Base-by-base conservation (phyloP, 805 yeast species). In the Aciculoconidium aculeatum region DNA sequence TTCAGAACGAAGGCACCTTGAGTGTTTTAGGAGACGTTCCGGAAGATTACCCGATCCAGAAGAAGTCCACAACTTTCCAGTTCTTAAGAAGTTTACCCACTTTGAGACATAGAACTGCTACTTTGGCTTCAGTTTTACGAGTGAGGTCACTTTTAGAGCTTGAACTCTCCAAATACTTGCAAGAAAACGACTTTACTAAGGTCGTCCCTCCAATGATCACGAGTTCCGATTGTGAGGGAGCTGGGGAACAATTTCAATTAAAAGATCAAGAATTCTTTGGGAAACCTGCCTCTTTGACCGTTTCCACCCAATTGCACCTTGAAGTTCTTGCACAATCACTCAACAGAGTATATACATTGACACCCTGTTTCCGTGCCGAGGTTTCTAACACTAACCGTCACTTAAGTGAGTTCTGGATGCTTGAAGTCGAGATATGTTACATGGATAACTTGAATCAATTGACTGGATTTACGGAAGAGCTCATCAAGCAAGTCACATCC, bases 351-450 rank as follows among this genome's bases (percentile, higher is more conserved):
- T 92, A 95, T 92, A 77, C 94, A 0, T 48, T 90, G 14, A 67
- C 87, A 0, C 98, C 98, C 2, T 85, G 95, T 34, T 92, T 92
- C 51, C 66, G 99, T 39, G 97, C 98, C 0, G 99, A 92, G 48
- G 72, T 72, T 28, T 81, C 94, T 34, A 88, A 86, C 48, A 92
- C 99, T 0, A 83, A 77, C 45, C 68, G 98, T 29, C 99, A 92
- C 53, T 57, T 92, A 35, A 73, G 90, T 35, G 99, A 92, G 54
- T 92, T 92, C 53, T 92, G 96, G 96, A 88, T 92, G 96, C 57
- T 92, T 3, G 99, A 92, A 54, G 94, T 87, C 0, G 99, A 92
- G 51, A 55, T 86, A 12, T 77, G 85, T 6, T 83, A 82, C 52
- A 56, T 81, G 2, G 64, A 66, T 4, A 54, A 63, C 9, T 70